Conservation (phyloP, 2,329 filamentous ascomycete genomes). For the Fusarium hostae region DNA sequence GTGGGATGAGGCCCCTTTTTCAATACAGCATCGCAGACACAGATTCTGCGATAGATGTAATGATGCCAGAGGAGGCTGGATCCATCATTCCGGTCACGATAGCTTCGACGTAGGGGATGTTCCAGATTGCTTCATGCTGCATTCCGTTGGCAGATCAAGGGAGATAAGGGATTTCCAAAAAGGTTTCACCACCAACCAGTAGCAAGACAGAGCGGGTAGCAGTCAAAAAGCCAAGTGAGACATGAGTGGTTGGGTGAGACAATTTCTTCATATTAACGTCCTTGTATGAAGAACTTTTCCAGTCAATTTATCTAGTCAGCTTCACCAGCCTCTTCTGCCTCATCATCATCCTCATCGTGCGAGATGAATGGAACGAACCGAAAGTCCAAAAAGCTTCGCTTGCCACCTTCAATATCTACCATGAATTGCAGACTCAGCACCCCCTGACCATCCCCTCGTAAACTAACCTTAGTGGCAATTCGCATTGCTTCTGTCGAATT, state of each 20-base stretch:
- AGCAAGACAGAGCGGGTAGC: background rate
- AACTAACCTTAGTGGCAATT: conserved; percentile 89
- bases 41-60: background rate
- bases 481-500: conserved; percentile 93
- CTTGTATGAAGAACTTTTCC: background rate
- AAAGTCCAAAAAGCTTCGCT: conserved; percentile 82
- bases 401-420: conserved; percentile 82
- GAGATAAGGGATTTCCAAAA: background rate
- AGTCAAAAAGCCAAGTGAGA: background rate
- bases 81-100: conserved; percentile 31
- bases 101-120: conserved; percentile 5
- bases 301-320: conserved; percentile 13
- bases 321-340: conserved; percentile 27
- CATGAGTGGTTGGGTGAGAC: conserved; percentile 1
- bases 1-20: conserved; percentile 27
- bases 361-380: conserved; percentile 79
- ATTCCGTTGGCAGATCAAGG: conserved; percentile 38
- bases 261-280: conserved; percentile 6
- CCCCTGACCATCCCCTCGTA: conserved; percentile 87
- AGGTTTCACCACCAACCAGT: background rate
- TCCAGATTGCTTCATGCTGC: conserved; percentile 15
- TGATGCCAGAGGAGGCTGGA: conserved; percentile 20
- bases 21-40: background rate
- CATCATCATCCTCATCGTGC: conserved; percentile 61
- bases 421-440: conserved; percentile 96